Conservation (phyloP, 495 filamentous ascomycete genomes). For the Annulohypoxylon moriforme region DNA sequence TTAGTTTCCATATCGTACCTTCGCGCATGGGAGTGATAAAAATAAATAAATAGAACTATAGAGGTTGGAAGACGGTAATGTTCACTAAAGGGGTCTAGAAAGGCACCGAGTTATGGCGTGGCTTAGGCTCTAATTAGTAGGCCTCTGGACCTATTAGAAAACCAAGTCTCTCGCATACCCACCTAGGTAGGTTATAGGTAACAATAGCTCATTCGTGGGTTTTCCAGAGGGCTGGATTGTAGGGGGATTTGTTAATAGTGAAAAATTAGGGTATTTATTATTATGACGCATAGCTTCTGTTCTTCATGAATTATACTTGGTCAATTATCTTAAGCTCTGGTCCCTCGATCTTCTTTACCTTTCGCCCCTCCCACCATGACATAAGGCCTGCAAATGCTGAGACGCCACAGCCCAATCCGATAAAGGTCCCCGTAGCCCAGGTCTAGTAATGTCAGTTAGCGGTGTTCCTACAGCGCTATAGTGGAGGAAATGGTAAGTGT, state of each 20-base stretch:
- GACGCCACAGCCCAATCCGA: constrained; percentile 24
- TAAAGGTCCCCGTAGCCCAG: constrained; percentile 34
- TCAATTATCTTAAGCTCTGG: constrained; percentile 33
- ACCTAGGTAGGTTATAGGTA: too few species aligned
- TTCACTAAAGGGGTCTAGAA: too few species aligned
- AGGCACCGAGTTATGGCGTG: too few species aligned
- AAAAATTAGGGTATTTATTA: background rate
- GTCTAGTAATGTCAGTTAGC: constrained; percentile 5
- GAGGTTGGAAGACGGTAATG: too few species aligned
- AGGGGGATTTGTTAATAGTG: background rate
- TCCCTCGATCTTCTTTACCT: constrained; percentile 40
- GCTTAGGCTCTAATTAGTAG: too few species aligned
- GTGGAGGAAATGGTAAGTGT: background rate
- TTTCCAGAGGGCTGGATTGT: too few species aligned
- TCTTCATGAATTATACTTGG: constrained; percentile 6
- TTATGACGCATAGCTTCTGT: background rate
- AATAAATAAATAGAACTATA: too few species aligned
- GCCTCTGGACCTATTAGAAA: background rate
- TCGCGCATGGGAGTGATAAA: too few species aligned
- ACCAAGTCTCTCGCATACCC: too few species aligned
- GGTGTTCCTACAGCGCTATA: background rate
- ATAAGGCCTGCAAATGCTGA: constrained; percentile 31
- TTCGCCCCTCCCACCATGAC: constrained; percentile 43
- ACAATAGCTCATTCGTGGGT: too few species aligned
- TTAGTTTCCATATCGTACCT: too few species aligned